Conservation (phyloP, 2,329 filamentous ascomycete species). For the Fusarium xylarioides region DNA sequence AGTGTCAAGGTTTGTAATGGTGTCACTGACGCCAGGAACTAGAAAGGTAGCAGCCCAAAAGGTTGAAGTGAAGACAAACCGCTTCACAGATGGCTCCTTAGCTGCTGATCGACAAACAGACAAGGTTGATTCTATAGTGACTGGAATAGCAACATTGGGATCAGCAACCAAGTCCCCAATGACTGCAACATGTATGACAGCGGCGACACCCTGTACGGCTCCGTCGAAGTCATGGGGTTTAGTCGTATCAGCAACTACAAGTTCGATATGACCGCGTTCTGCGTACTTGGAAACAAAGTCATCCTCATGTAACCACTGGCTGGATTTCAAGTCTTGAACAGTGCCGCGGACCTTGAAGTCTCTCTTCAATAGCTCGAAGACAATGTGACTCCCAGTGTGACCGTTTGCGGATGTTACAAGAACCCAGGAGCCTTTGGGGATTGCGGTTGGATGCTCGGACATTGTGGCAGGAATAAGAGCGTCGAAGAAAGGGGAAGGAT, state of each 20-base stretch:
- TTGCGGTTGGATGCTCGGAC: neutral
- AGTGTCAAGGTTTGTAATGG: constrained; percentile 21
- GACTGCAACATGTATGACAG: constrained; percentile 30
- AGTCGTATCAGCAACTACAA: constrained; percentile 21
- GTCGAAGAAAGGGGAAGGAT: fast-evolving
- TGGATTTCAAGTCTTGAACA: constrained; percentile 12
- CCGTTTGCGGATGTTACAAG: constrained; percentile 31
- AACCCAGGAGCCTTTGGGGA: constrained; percentile 24
- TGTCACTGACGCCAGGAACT: neutral
- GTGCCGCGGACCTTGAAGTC: constrained; percentile 34
- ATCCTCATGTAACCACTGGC: constrained; percentile 24
- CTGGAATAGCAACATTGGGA: constrained; percentile 24
- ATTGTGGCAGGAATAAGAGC: neutral
- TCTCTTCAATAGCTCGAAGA: constrained; percentile 20
- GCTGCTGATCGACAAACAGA: constrained; percentile 24
- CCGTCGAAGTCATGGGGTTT: constrained; percentile 22
- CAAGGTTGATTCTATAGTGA: constrained; percentile 14
- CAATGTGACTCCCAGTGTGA: constrained; percentile 24
- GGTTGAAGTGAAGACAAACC: constrained; percentile 32
- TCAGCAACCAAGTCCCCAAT: constrained; percentile 18
- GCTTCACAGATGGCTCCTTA: constrained; percentile 11
- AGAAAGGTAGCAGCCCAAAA: constrained; percentile 28
- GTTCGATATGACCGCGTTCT: constrained; percentile 7
- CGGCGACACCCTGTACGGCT: constrained; percentile 18
- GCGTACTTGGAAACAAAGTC: neutral